Evolutionary conservation across 1,139 yeast species (phyloP), one percentile per base, ranked within the genome.

Genomic region (Arxiozyma bovina): DNA sequence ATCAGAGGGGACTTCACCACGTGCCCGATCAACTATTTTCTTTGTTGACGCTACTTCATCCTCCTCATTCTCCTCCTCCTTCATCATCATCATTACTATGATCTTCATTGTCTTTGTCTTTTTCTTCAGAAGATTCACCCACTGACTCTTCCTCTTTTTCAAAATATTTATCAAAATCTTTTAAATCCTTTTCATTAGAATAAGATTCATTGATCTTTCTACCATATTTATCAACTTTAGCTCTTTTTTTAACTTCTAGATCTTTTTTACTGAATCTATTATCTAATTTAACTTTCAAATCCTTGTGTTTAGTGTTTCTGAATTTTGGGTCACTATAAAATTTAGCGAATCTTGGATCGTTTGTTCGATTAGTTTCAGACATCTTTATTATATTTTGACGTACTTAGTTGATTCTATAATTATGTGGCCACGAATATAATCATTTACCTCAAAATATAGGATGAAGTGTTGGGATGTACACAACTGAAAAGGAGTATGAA

Each of bases 241-340:
- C 79, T 57, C 76, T 78, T 49, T 77, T 78, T 58, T 80, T 81
- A 42, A 67, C 58, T 59, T 79, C 79, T 61, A 86, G 70, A 65
- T 90, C 97, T 50, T 79, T 77, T 62, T 81, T 81, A 61, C 83
- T 82, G 71, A 93, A 93, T 70, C 99, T 82, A 56, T 83, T 87
- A 72, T 93, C 99, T 46, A 94, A 78, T 62, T 87, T 82, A 47
- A 89, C 86, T 69, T 85, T 87, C 59, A 84, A 73, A 58, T 85
- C 83, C 63, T 82, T 83, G 67, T 78, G 77, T 61, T 78, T 83
- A 4, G 96, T 93, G 46, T 81, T 73, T 60, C 81, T 84, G 73
- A 93, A 93, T 60, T 96, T 78, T 3, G 99, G 98, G 70, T 94
- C 99, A 61, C 79, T 82, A 63, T 86, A 90, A 6, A 91, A 87